These are phyloP conservation scores for Dentipellis fragilis DNA, from an alignment of 768 basidiomycete genomes.

Conservation along the genomic window DNA sequence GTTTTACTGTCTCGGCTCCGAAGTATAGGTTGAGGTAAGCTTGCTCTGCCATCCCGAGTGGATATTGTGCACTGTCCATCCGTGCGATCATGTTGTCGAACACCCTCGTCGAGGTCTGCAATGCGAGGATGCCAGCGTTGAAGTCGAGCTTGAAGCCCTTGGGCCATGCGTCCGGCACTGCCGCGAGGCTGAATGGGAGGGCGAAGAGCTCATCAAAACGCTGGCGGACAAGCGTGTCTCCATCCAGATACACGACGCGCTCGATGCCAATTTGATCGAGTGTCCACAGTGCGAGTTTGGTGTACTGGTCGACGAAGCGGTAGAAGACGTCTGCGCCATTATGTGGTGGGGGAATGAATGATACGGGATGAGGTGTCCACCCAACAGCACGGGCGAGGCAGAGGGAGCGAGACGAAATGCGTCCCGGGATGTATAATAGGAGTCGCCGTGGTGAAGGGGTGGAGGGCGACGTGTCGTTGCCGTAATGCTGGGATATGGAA, in stretches of 20 bases:
- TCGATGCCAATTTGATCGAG: conserved; percentile 21
- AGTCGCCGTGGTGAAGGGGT: conserved; percentile 16
- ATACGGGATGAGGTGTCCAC: conserved; percentile 20
- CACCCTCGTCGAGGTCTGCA: conserved; percentile 21
- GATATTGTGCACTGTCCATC: conserved; percentile 22
- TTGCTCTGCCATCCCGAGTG: conserved; percentile 28
- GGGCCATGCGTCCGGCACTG: conserved; percentile 23
- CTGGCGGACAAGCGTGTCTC: conserved; percentile 8
- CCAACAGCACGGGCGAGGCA: conserved; percentile 22
- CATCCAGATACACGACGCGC: conserved; percentile 21
- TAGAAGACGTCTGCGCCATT: conserved; percentile 18
- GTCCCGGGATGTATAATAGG: conserved; percentile 23
- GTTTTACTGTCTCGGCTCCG: conserved; percentile 22
- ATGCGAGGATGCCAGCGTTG: conserved; percentile 30
- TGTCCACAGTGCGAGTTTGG: conserved; percentile 25
- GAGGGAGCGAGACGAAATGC: conserved; percentile 20
- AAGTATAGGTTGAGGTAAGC: conserved; percentile 33
- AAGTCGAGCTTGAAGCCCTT: conserved; percentile 20
- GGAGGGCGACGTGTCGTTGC: too few species aligned
- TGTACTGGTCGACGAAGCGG: conserved; percentile 25
- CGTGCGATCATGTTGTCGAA: conserved; percentile 22
- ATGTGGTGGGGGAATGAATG: conserved; percentile 23
- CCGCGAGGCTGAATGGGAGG: conserved; percentile 23
- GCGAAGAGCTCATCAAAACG: conserved; percentile 26
- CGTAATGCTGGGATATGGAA: too few species aligned